phyloP scores from a whole-genome alignment of 371 early-diverging fungal species.

The Lichtheimia corymbifera region DNA sequence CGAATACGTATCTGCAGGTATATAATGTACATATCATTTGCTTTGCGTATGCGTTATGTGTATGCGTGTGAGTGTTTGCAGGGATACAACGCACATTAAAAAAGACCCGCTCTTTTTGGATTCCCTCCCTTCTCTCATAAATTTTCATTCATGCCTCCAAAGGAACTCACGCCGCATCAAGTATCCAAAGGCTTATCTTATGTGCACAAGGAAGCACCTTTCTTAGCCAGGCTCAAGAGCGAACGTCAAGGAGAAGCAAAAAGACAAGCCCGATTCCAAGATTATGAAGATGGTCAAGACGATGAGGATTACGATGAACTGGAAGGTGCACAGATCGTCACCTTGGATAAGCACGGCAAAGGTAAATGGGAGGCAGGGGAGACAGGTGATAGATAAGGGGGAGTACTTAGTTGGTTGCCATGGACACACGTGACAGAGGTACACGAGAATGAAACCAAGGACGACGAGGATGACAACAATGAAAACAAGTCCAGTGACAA shows the following conservation, averaged over 20 bases:
- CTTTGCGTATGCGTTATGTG: no score
- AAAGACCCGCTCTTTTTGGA: no score
- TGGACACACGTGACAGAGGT: slow-evolving; percentile 16
- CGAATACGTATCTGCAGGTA: no score
- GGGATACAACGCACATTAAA: no score
- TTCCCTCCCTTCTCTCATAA: no score
- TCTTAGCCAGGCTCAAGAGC: slow-evolving; percentile 38
- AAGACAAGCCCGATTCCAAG: slow-evolving; percentile 28
- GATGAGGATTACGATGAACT: slow-evolving; percentile 51
- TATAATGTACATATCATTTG: no score
- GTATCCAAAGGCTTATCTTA: slow-evolving; percentile 42
- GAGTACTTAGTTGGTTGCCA: no score
- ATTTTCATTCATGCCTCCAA: slow-evolving; percentile 17
- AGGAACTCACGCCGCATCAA: slow-evolving; percentile 48
- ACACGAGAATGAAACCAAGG: slow-evolving; percentile 20
- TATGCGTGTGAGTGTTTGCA: no score
- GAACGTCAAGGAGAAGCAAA: slow-evolving; percentile 23
- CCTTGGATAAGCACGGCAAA: slow-evolving; percentile 45
- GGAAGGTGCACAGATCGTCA: slow-evolving; percentile 51
- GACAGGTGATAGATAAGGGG: no score
- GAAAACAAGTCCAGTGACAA: slow-evolving; percentile 15
- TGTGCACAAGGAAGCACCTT: slow-evolving; percentile 51
- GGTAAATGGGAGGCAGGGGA: slow-evolving; percentile 27
- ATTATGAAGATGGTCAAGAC: slow-evolving; percentile 47
- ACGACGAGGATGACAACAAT: slow-evolving; percentile 19